Base-by-base conservation (phyloP, 1,139 yeast species). In the Yamadazyma aaseri region DNA sequence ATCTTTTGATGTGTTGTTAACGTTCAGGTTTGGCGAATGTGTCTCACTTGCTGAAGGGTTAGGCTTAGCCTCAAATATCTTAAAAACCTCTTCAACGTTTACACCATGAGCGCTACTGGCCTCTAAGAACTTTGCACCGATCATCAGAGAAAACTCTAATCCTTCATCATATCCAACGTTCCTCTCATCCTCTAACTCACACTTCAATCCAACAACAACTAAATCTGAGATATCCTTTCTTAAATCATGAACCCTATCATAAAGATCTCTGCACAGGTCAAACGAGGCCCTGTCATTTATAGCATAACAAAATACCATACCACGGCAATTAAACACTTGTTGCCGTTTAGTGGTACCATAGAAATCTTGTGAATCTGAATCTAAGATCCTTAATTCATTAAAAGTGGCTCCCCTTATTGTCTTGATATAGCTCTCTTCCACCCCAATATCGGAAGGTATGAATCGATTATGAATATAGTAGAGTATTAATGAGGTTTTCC, bases 351-450 rank as follows among this genome's bases (percentile, higher is more conserved):
- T 51, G 1, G 58, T 45, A 20, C 58, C 46, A 39, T 62, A 60
- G 29, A 46, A 45, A 32, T 65, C 73, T 13, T 41, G 39, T 5
- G 54, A 44, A 13, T 41, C 39, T 8, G 59, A 48, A 38, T 65
- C 71, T 28, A 60, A 47, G 5, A 65, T 57, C 9, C 59, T 43
- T 12, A 60, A 43, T 27, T 61, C 64, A 34, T 49, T 47, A 28
- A 50, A 55, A 22, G 30, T 39, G 6, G 29, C 34, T 3, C 37
- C 44, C 12, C 46, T 37, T 29, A 58, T 41, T 22, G 48, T 45
- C 39, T 64, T 64, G 29, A 58, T 50, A 42, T 63, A 60, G 17
- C 63, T 39, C 31, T 64, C 67, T 36, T 61, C 68, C 3, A 48
- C 46, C 11, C 47, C 40, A 6, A 53, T 40, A 13, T 61, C 65